Conservation (phyloP, 306 rosid species). For the Lagenaria siceraria region DNA sequence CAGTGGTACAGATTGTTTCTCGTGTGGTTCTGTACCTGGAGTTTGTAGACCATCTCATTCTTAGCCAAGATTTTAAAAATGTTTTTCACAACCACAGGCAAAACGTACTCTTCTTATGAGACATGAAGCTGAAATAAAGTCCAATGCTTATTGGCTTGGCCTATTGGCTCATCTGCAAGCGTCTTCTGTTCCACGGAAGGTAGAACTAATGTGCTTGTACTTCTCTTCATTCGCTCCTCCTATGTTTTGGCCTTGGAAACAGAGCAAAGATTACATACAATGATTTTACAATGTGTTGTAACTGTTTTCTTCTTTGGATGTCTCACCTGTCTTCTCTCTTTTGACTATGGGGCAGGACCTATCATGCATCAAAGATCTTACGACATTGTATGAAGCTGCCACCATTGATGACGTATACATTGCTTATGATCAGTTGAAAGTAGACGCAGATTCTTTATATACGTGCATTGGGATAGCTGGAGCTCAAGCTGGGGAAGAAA, state of each 20-base stretch:
- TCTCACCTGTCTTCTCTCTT: conserved; percentile 1
- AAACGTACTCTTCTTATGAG: conserved; percentile 90
- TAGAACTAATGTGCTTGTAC: conserved; percentile 23
- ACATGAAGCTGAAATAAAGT: conserved; percentile 95
- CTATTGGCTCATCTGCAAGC: conserved; percentile 91
- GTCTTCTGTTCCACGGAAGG: conserved; percentile 95
- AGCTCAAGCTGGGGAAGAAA: conserved; percentile 60
- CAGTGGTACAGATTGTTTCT: not conserved
- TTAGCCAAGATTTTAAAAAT: not conserved
- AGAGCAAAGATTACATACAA: not conserved
- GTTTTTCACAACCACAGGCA: conserved; percentile 46
- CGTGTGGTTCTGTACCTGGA: not conserved
- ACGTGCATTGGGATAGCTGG: conserved; percentile 92
- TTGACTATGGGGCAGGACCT: conserved; percentile 56
- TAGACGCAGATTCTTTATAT: conserved; percentile 66
- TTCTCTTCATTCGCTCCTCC: conserved; percentile 4
- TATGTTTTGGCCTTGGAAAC: not conserved
- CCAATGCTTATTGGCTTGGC: conserved; percentile 96
- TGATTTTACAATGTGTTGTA: not conserved
- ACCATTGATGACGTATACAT: conserved; percentile 62
- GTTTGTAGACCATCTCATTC: not conserved
- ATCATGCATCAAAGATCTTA: conserved; percentile 89
- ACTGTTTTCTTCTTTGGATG: not conserved
- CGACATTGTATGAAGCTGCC: conserved; percentile 63
- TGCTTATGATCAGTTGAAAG: conserved; percentile 85